A percentile compares a stretch with the other conserved stretches of the same genome.
phyloP scores from a whole-genome alignment of 805 yeast genomes.

The Pichia deserticola region DNA sequence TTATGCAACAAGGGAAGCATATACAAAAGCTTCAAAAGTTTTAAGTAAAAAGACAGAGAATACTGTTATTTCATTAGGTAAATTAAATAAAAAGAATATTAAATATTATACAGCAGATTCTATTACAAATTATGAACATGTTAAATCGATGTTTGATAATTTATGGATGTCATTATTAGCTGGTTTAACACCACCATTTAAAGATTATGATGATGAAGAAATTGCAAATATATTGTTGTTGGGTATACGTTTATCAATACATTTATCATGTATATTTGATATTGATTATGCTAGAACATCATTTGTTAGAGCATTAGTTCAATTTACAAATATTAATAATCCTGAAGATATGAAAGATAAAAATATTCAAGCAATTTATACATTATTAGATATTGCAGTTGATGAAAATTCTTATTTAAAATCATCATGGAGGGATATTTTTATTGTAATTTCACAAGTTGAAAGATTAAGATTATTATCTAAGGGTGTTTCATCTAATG shows the following conservation, averaged over 20 bases:
- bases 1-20: conserved; percentile 61
- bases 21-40: conserved; percentile 86
- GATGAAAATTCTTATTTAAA: conserved; percentile 69
- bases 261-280: conserved; percentile 77
- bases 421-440: conserved; percentile 77
- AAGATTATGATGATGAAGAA: conserved; percentile 73
- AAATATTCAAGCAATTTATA: conserved; percentile 72
- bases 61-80: conserved; percentile 61
- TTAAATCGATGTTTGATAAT: conserved; percentile 86
- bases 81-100: conserved; percentile 37
- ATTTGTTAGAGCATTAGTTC: conserved; percentile 82
- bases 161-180: conserved; percentile 97
- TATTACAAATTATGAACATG: conserved; percentile 55
- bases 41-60: conserved; percentile 86
- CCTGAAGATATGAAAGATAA: conserved; percentile 70
- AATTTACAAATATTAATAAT: conserved; percentile 75
- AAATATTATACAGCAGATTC: conserved; percentile 57
- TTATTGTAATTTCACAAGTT: conserved; percentile 79
- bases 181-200: conserved; percentile 89
- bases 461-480: conserved; percentile 86
- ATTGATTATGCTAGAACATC: conserved; percentile 81
- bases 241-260: conserved; percentile 76
- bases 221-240: conserved; percentile 66
- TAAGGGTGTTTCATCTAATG: conserved; percentile 75
- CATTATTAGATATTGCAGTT: conserved; percentile 69